A percentile compares a stretch with the other conserved stretches of the same genome.
Conservation (phyloP, 2,329 filamentous ascomycete genomes). For the Tolypocladium sp. region DNA sequence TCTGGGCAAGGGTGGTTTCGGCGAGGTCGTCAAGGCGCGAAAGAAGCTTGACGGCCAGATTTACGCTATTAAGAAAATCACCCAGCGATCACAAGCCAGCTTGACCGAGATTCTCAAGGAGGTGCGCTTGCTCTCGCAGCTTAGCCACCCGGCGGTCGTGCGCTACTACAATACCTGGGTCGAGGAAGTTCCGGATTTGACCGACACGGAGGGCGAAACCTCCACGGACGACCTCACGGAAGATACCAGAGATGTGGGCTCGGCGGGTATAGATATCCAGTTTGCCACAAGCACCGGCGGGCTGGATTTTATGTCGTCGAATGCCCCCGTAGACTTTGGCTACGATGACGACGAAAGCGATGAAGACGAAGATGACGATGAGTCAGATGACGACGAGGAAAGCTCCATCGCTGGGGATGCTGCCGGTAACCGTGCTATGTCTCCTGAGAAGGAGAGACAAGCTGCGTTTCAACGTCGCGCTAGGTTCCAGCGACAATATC, state of each 20-base stretch:
- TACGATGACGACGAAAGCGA: conserved; percentile 45
- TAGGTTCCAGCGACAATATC: conserved; percentile 42
- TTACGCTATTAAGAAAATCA: conserved; percentile 96
- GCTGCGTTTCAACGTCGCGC: conserved; percentile 18
- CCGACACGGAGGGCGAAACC: conserved; percentile 48
- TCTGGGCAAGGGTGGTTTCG: conserved; percentile 88
- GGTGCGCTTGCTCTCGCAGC: conserved; percentile 79
- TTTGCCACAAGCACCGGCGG: conserved; percentile 69
- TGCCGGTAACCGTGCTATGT: conserved; percentile 14
- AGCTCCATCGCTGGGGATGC: conserved; percentile 23
- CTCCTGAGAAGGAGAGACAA: conserved; percentile 20
- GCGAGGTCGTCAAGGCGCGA: conserved; percentile 88
- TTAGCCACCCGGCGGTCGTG: conserved; percentile 81
- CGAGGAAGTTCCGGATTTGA: conserved; percentile 54
- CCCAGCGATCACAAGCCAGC: conserved; percentile 67
- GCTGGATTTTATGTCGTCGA: conserved; percentile 88
- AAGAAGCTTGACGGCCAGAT: conserved; percentile 90
- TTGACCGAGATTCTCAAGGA: conserved; percentile 77
- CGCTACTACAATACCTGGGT: conserved; percentile 96
- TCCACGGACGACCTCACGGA: conserved; percentile 38
- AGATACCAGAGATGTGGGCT: conserved; percentile 25
- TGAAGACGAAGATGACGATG: conserved; percentile 35
- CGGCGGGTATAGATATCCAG: conserved; percentile 37
- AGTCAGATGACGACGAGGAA: conserved; percentile 36
- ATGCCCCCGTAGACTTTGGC: conserved; percentile 69